phyloP scores from a whole-genome alignment of 371 early-diverging fungal genomes.

The Zychaea mexicana region DNA sequence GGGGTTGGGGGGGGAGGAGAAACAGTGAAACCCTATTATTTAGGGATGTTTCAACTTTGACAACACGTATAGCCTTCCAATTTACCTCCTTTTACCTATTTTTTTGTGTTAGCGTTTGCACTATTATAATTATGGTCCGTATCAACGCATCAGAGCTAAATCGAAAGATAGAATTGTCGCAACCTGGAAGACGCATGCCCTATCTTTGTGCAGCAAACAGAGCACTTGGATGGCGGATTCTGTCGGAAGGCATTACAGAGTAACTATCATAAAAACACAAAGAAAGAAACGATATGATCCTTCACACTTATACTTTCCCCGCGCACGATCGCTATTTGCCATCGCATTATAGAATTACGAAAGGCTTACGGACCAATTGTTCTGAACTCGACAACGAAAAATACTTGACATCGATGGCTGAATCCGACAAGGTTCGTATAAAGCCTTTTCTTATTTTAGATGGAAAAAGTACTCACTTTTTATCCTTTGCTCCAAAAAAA shows the following conservation, averaged over 20 bases:
- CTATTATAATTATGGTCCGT: slow-evolving; percentile 22
- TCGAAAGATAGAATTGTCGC: slow-evolving; percentile 1
- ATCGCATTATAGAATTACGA: slow-evolving; percentile 16
- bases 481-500: too few relatives aligned
- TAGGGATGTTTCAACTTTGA: too few relatives aligned
- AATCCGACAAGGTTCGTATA: slow-evolving; percentile 24
- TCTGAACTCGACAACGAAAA: slow-evolving; percentile 18
- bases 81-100: not conserved
- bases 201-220: slow-evolving; percentile 22
- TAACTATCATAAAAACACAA: too few relatives aligned
- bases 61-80: too few relatives aligned
- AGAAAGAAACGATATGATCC: too few relatives aligned
- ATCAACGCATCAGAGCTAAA: slow-evolving; percentile 15
- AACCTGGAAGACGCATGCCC: slow-evolving; percentile 30
- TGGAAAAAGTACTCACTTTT: too few relatives aligned
- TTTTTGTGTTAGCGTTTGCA: not conserved
- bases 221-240: slow-evolving; percentile 25
- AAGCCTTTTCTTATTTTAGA: too few relatives aligned
- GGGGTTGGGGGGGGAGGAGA: too few relatives aligned
- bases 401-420: slow-evolving; percentile 34
- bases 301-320: too few relatives aligned
- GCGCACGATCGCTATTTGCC: not conserved
- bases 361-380: slow-evolving; percentile 26
- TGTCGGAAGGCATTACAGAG: slow-evolving; percentile 35
- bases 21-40: too few relatives aligned